Conservation (phyloP, 352 stramenopile species). For the Globisporangium recalcitrans region DNA sequence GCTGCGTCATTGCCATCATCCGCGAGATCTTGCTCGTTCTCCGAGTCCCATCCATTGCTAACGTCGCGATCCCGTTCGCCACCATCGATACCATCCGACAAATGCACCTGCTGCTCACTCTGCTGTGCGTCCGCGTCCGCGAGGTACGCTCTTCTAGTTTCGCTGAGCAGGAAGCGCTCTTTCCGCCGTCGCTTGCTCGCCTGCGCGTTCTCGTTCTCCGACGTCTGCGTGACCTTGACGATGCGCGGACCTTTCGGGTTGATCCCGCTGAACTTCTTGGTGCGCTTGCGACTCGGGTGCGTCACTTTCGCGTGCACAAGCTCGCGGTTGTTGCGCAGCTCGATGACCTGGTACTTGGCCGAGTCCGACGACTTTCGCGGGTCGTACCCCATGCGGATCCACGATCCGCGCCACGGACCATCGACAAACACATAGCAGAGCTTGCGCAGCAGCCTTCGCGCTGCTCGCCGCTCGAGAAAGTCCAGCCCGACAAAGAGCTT, state of each 20-base stretch:
- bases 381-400: slow-evolving; percentile 82
- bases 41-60: slow-evolving; percentile 39
- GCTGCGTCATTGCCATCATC: slow-evolving; percentile 26
- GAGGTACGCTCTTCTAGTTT: slow-evolving; percentile 56
- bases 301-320: slow-evolving; percentile 79
- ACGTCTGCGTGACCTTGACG: slow-evolving; percentile 71
- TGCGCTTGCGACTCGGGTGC: slow-evolving; percentile 56
- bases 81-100: not conserved
- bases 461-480: slow-evolving; percentile 53
- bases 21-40: slow-evolving; percentile 36
- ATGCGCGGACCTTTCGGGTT: slow-evolving; percentile 65
- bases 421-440: slow-evolving; percentile 85
- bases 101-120: not conserved
- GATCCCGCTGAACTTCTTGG: slow-evolving; percentile 56
- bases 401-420: slow-evolving; percentile 74
- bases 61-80: slow-evolving; percentile 1
- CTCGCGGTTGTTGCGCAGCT: slow-evolving; percentile 76
- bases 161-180: slow-evolving; percentile 55
- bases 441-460: slow-evolving; percentile 51
- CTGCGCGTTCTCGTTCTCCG: slow-evolving; percentile 56
- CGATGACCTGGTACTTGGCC: slow-evolving; percentile 67
- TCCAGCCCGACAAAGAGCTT: slow-evolving; percentile 66
- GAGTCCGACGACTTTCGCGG: slow-evolving; percentile 38
- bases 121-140: slow-evolving; percentile 31
- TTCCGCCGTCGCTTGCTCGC: slow-evolving; percentile 58